Percentiles rank a stretch among this genome's conserved stretches.
These are phyloP conservation scores for Trifolium subterraneum DNA, from an alignment of 306 rosid species.

Conservation along the genomic window DNA sequence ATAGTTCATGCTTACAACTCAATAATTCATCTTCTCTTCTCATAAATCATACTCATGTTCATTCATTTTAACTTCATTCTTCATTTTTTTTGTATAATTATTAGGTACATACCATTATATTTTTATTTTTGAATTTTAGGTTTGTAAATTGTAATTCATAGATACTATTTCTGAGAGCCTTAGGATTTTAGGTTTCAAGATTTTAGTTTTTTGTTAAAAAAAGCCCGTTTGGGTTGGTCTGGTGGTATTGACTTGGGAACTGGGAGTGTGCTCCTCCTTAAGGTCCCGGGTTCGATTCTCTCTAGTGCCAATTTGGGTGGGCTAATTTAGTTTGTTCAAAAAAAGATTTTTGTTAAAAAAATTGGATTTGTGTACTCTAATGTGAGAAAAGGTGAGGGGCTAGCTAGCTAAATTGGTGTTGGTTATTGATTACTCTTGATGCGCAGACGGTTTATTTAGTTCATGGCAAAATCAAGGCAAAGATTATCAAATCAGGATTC, in stretches of 20 bases:
- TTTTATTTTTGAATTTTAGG: conserved; percentile 15
- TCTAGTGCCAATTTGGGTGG: too few species aligned
- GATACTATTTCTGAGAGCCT: conserved; percentile 30
- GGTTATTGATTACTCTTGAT: not conserved
- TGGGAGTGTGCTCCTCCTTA: too few species aligned
- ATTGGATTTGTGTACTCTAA: conserved; percentile 26
- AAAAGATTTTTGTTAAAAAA: not conserved
- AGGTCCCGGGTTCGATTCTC: too few species aligned
- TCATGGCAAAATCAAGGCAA: conserved; percentile 76
- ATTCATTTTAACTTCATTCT: not conserved
- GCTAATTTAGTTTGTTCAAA: too few species aligned
- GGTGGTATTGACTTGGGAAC: too few species aligned
- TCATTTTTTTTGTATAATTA: not conserved
- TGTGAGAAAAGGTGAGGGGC: conserved; percentile 10
- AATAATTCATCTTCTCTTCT: conserved; percentile 32
- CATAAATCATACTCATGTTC: not conserved
- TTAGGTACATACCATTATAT: not conserved
- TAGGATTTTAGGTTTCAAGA: not conserved
- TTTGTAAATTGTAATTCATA: conserved; percentile 1
- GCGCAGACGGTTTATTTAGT: conserved; percentile 51
- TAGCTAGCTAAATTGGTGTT: conserved; percentile 28
- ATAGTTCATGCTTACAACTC: conserved; percentile 29
- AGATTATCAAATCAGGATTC: conserved; percentile 72
- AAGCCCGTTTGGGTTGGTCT: too few species aligned
- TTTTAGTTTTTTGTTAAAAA: not conserved